Evolutionary conservation across 1,284 basidiomycete species (phyloP).

Genomic region (Cerioporus squamosus): DNA sequence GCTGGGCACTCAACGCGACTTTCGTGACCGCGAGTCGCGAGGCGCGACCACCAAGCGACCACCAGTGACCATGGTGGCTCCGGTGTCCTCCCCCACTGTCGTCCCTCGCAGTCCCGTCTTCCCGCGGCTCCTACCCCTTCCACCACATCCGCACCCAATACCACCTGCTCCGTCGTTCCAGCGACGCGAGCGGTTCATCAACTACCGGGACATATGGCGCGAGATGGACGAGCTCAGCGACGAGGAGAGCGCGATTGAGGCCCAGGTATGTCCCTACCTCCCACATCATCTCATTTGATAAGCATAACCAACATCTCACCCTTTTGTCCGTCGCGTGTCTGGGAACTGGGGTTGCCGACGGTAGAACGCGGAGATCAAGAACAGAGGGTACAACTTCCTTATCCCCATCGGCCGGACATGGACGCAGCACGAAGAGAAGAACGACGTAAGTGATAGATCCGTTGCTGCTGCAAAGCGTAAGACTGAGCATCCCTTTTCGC

Average conservation of each 20-base stretch:
- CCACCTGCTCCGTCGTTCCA: slow-evolving; percentile 57
- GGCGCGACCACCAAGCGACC: slow-evolving; percentile 25
- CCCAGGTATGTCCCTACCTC: slow-evolving; percentile 51
- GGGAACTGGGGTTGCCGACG: not conserved
- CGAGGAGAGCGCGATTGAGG: slow-evolving; percentile 81
- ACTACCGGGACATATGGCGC: slow-evolving; percentile 68
- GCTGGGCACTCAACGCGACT: no score
- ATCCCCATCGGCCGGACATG: slow-evolving; percentile 73
- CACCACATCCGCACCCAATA: slow-evolving; percentile 68
- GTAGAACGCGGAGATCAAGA: slow-evolving; percentile 62
- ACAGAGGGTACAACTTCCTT: slow-evolving; percentile 68
- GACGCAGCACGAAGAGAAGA: slow-evolving; percentile 82
- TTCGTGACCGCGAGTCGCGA: not conserved
- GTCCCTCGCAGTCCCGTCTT: slow-evolving; percentile 63
- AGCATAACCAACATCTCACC: no score
- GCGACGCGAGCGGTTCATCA: slow-evolving; percentile 57
- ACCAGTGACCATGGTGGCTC: slow-evolving; percentile 46
- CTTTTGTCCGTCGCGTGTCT: no score
- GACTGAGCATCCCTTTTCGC: not conserved
- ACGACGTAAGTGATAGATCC: slow-evolving; percentile 64
- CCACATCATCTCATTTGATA: no score
- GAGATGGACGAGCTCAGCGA: slow-evolving; percentile 88
- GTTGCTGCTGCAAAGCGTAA: not conserved
- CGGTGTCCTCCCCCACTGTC: slow-evolving; percentile 67
- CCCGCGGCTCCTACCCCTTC: slow-evolving; percentile 66